Evolutionary conservation across 1,284 basidiomycete genomes (phyloP).

Genomic region (Apiotrichum sp.): DNA sequence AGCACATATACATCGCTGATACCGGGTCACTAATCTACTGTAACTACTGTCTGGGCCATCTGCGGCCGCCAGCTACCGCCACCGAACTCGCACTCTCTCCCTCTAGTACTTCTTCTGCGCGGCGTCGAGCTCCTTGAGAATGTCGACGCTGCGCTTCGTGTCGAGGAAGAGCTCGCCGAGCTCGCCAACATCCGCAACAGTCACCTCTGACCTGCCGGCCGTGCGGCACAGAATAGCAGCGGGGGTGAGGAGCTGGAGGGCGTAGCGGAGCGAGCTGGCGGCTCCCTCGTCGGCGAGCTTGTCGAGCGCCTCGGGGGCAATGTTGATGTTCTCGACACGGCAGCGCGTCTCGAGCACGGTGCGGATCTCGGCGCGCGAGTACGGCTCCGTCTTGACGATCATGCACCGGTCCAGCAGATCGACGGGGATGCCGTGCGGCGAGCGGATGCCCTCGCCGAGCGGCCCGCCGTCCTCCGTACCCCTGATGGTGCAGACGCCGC

Average conservation of each 20-base stretch:
- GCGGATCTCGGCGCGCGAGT: slow-evolving; percentile 76
- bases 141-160: slow-evolving; percentile 57
- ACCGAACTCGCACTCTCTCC: too few relatives aligned
- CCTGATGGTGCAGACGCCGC: slow-evolving; percentile 83
- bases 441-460: slow-evolving; percentile 64
- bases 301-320: slow-evolving; percentile 72
- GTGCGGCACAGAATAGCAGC: slow-evolving; percentile 80
- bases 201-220: slow-evolving; percentile 71
- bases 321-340: slow-evolving; percentile 74
- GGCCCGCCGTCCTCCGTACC: slow-evolving; percentile 61
- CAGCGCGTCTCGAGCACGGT: slow-evolving; percentile 82
- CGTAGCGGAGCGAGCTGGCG: slow-evolving; percentile 80
- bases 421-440: slow-evolving; percentile 89
- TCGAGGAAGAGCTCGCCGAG: slow-evolving; percentile 93
- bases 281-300: slow-evolving; percentile 77
- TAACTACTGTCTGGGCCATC: too few relatives aligned
- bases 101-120: slow-evolving; percentile 25
- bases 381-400: slow-evolving; percentile 88
- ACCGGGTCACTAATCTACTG: too few relatives aligned
- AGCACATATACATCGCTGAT: too few relatives aligned
- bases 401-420: slow-evolving; percentile 94
- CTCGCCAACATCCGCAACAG: slow-evolving; percentile 79
- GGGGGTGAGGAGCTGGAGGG: slow-evolving; percentile 84
- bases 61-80: too few relatives aligned
- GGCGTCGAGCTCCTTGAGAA: slow-evolving; percentile 34